Evolutionary conservation across 306 rosid species (phyloP), one percentile per base, ranked within the genome.

Genomic region (Citrullus amarus): DNA sequence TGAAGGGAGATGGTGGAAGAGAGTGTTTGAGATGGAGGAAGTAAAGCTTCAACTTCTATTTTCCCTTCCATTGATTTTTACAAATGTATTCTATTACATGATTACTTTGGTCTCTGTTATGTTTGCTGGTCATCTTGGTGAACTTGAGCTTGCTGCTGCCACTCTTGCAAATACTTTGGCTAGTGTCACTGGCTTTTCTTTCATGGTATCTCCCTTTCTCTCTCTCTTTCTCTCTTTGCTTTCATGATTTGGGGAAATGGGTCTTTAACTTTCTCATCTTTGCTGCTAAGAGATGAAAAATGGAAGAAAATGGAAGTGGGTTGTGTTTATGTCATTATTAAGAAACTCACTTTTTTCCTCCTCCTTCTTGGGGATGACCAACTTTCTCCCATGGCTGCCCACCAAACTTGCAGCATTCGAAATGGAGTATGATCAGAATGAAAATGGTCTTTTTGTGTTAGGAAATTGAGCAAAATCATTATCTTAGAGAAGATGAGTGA

Each of bases 11-110:
- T 91, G 95, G 88, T 86, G 85, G 87, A 78, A 81, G 70, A 89
- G 78, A 84, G 22, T 90, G 11, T 18, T 90, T 88, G 93, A 91
- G 39, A 0, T 82, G 50, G 87, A 81, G 28, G 98, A 80, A 80
- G 87, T 91, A 15, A 93, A 89, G 82, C 25, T 46, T n/a, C 97
- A 93, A 79, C 57, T 86, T 4, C 7, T 69, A 43, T 76, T 88
- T 79, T 88, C 93, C 1, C 46, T 93, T 0, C 97, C 98, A 3
- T 83, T 92, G 93, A 88, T 91, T 81, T 86, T 93, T 2, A 91
- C 97, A 6, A 89, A 89, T 82, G n/a, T 82, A 2, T 86, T 82
- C 69, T 90, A 86, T 82, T 93, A 79, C 83, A 84, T 81, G 2
- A 86, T 91, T 57, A 16, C 88, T 77, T 61, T 90, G 79, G 85